A percentile compares a stretch with the other conserved stretches of the same genome.
Conservation (phyloP, 306 rosid species). For the Hippophae tibetana region DNA sequence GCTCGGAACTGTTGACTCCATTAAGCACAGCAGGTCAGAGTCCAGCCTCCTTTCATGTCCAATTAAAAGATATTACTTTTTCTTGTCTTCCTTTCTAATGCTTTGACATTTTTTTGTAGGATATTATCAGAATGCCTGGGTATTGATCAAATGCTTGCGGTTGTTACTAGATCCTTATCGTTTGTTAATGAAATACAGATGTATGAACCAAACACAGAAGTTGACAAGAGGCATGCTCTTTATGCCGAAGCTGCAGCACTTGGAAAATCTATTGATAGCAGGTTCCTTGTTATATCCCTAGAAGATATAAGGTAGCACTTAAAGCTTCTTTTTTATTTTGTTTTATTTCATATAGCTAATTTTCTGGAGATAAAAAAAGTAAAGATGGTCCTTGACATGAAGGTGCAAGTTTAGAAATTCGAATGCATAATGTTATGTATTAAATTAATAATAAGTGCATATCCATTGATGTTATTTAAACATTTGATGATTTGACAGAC, state of each 20-base stretch:
- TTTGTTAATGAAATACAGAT: slow-evolving; percentile 38
- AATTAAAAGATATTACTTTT: neutral
- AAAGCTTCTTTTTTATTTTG: neutral
- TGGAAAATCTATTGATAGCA: slow-evolving; percentile 25
- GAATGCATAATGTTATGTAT: too few relatives aligned
- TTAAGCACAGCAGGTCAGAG: slow-evolving; percentile 52
- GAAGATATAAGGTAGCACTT: slow-evolving; percentile 44
- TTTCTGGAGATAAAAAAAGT: too few relatives aligned
- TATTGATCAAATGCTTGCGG: slow-evolving; percentile 46
- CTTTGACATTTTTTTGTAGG: slow-evolving; percentile 26
- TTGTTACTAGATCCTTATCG: slow-evolving; percentile 37
- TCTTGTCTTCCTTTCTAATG: neutral
- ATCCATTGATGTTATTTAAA: too few relatives aligned
- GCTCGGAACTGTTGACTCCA: slow-evolving; percentile 39
- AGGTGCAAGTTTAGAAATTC: too few relatives aligned
- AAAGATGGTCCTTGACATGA: too few relatives aligned
- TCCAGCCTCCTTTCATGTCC: neutral
- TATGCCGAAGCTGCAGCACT: slow-evolving; percentile 31
- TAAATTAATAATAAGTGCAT: too few relatives aligned
- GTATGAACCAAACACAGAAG: slow-evolving; percentile 28
- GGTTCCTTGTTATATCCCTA: slow-evolving; percentile 40
- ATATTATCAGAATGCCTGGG: slow-evolving; percentile 61
- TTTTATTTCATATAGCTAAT: too few relatives aligned
- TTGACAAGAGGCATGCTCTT: slow-evolving; percentile 29
- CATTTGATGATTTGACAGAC: slow-evolving; percentile 27